phyloP scores from a whole-genome alignment of 2,329 filamentous ascomycete genomes.

The Plectosphaerella cucumerina region DNA sequence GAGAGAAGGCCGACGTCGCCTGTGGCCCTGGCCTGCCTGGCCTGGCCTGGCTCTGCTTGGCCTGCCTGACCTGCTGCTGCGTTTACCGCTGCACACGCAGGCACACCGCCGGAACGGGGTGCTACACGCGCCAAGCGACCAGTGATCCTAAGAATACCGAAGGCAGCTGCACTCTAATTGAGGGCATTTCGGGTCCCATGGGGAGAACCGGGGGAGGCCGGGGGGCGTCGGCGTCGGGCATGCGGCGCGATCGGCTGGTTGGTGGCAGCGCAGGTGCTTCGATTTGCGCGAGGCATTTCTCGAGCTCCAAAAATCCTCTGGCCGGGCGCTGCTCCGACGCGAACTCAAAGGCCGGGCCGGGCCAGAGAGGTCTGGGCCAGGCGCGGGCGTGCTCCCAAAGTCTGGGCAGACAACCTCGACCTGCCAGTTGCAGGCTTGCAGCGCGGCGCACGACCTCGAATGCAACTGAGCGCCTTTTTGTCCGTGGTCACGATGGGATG shows the following conservation, averaged over 20 bases:
- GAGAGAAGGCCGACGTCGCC: too few species aligned
- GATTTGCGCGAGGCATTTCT: too few species aligned
- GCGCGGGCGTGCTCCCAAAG: background rate
- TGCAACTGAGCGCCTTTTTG: background rate
- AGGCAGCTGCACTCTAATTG: too few species aligned
- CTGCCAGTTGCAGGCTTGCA: background rate
- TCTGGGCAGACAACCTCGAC: background rate
- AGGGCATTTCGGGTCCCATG: too few species aligned
- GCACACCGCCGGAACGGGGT: background rate
- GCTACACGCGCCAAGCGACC: background rate
- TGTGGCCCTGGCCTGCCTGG: too few species aligned
- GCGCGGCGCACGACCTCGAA: background rate
- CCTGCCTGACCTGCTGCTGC: too few species aligned
- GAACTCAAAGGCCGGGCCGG: background rate
- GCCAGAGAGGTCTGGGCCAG: conserved; percentile 1
- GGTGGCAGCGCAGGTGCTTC: too few species aligned
- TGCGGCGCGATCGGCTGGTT: too few species aligned
- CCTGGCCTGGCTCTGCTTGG: too few species aligned
- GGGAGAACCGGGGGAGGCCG: too few species aligned
- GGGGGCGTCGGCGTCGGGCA: too few species aligned
- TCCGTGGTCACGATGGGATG: background rate
- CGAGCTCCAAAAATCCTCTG: background rate
- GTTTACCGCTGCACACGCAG: background rate
- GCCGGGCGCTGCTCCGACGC: background rate
- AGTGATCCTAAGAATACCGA: background rate